Conservation (phyloP, 2,329 filamentous ascomycete genomes). For the Pyricularia pennisetigena region DNA sequence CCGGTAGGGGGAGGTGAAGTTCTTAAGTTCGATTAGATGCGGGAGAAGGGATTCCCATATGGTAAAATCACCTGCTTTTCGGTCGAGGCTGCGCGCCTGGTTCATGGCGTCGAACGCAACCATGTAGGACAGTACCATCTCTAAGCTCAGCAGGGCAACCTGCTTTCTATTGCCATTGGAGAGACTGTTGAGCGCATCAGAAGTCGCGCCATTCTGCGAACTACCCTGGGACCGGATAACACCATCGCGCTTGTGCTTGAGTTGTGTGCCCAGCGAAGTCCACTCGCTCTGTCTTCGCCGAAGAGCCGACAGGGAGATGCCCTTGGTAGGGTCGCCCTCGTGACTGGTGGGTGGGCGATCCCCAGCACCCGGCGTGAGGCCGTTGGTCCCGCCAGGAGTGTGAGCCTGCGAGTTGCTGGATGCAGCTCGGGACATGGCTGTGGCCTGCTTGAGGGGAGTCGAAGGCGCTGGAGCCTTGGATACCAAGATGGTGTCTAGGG, state of each 20-base stretch:
- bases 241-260: constrained; percentile 46
- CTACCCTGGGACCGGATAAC: constrained; percentile 19
- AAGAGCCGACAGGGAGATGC: constrained; percentile 17
- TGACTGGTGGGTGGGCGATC: constrained; percentile 27
- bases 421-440: constrained; percentile 41
- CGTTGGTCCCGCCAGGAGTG: constrained; percentile 37
- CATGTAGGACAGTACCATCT: constrained; percentile 43
- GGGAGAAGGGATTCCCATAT: constrained; percentile 35
- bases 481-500: constrained; percentile 24
- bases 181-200: constrained; percentile 12
- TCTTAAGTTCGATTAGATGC: constrained; percentile 29
- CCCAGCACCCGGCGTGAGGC: constrained; percentile 28
- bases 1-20: constrained; percentile 23
- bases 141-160: constrained; percentile 32
- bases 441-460: constrained; percentile 39
- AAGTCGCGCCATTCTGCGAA: constrained; percentile 10
- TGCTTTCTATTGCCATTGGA: constrained; percentile 26
- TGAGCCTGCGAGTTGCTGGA: constrained; percentile 42
- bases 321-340: constrained; percentile 17
- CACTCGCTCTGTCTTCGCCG: constrained; percentile 27
- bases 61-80: constrained; percentile 28
- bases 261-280: constrained; percentile 31
- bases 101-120: constrained; percentile 40
- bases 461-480: constrained; percentile 28
- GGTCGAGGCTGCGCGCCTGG: constrained; percentile 31